Conservation (phyloP, 306 rosid genomes). For the Cicer pinnatifidum region DNA sequence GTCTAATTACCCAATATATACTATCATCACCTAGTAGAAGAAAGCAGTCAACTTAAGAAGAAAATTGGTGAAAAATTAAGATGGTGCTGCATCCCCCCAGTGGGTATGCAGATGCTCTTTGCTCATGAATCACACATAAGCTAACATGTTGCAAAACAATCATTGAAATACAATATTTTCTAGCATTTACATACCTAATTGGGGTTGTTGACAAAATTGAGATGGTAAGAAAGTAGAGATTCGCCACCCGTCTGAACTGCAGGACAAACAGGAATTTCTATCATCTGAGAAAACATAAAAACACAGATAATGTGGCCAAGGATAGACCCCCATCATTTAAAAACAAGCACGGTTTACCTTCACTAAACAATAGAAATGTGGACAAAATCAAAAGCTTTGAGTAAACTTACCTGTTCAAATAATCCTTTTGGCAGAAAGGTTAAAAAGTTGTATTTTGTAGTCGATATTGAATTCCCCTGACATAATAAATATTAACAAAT, state of each 20-base stretch:
- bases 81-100: slow-evolving; percentile 6
- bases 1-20: background rate
- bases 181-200: slow-evolving; percentile 65
- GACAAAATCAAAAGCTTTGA: slow-evolving; percentile 40
- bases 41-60: slow-evolving; percentile 20
- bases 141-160: slow-evolving; percentile 36
- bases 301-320: slow-evolving; percentile 37
- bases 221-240: slow-evolving; percentile 91
- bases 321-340: slow-evolving; percentile 22
- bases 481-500: slow-evolving; percentile 47
- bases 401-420: slow-evolving; percentile 85
- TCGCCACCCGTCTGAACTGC: slow-evolving; percentile 99
- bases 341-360: slow-evolving; percentile 27
- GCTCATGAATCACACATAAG: slow-evolving; percentile 22
- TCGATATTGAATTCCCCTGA: slow-evolving; percentile 94
- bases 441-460: slow-evolving; percentile 84
- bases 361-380: slow-evolving; percentile 35
- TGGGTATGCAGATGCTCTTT: slow-evolving; percentile 8
- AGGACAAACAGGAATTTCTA: slow-evolving; percentile 54
- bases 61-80: slow-evolving; percentile 19
- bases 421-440: slow-evolving; percentile 92
- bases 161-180: slow-evolving; percentile 15
- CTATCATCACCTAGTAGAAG: background rate
- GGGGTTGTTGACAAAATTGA: slow-evolving; percentile 93
- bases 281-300: slow-evolving; percentile 55